Percentiles rank a stretch among this genome's conserved stretches.
Conservation (phyloP, 345 rosid species). For the Stellera chamaejasme region DNA sequence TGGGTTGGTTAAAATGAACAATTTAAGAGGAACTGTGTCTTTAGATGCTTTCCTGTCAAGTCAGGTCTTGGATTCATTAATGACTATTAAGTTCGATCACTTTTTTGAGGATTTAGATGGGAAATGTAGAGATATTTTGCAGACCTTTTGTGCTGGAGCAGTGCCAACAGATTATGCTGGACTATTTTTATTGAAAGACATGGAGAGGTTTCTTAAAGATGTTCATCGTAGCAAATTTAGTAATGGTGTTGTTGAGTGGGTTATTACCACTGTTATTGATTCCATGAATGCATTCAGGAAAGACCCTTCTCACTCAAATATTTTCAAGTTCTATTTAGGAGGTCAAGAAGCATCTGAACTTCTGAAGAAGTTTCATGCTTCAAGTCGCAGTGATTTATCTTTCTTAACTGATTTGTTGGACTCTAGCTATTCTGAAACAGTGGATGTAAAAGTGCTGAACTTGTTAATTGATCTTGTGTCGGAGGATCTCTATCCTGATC, state of each 20-base stretch:
- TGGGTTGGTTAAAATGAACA: conserved; percentile 46
- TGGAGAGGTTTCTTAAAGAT: conserved; percentile 66
- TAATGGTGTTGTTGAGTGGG: conserved; percentile 60
- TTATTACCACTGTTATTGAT: conserved; percentile 55
- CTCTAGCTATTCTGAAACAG: conserved; percentile 59
- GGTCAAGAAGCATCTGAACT: conserved; percentile 34
- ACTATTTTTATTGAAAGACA: conserved; percentile 64
- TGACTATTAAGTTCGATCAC: conserved; percentile 63
- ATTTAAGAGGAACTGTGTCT: conserved; percentile 26
- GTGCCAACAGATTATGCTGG: conserved; percentile 53
- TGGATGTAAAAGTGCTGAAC: conserved; percentile 72
- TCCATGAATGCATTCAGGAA: conserved; percentile 67
- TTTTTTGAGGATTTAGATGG: conserved; percentile 58
- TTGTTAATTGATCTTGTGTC: conserved; percentile 75
- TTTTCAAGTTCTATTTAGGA: conserved; percentile 64
- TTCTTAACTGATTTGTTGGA: conserved; percentile 68
- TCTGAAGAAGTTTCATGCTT: conserved; percentile 37
- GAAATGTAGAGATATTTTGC: conserved; percentile 60
- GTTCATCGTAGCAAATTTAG: conserved; percentile 38
- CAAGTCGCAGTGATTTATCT: conserved; percentile 57
- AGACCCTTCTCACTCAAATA: conserved; percentile 48
- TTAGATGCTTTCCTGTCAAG: conserved; percentile 36
- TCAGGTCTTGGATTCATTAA: conserved; percentile 57
- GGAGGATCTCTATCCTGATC: conserved; percentile 46
- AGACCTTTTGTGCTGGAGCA: conserved; percentile 33